Base-by-base conservation (phyloP, 805 yeast genomes). In the Ascoidea asiatica region DNA sequence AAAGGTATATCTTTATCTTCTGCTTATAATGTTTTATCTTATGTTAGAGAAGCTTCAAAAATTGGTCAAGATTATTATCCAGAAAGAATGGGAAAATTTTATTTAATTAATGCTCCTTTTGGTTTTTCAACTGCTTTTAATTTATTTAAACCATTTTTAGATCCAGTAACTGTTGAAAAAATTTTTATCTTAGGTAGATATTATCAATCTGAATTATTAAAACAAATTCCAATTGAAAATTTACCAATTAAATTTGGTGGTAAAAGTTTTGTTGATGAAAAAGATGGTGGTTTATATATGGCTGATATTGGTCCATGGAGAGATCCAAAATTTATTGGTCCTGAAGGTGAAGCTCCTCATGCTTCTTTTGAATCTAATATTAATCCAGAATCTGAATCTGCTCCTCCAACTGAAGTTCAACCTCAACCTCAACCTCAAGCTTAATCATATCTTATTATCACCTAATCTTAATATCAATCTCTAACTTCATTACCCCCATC, bases 241-340 rank as follows among this genome's bases (percentile, higher is more conserved):
- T 75, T 92, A 59, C 98, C 98, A 40, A 69, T 55, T 41, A 87
- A 86, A 67, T 90, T 85, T 56, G 98, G 98, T 50, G 98, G 98
- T 53, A 57, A 58, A 51, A 79, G 92, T 33, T 73, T 65, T 52
- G 80, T 79, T 39, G 62, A 69, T 40, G 85, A 77, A 42, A 71
- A 73, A 7, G 83, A 77, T 41, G 84, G 88, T 56, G 95, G 95
- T 21, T 73, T 92, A 52, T 84, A 80, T 63, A 68, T 92, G 57
- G 77, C 92, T 37, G 97, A 92, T 61, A 69, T 81, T 52, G 98
- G 98, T 53, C 98, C 98, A 51, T 92, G 98, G 98, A 84, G 96
- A 73, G 92, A 90, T 50, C 69, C 80, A 29, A 56, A 82, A 64
- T 90, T 57, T 64, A 81, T 88, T 60, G 97, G 97, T 13, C 95